phyloP scores from a whole-genome alignment of 83 land plant genomes.

The Larix sibirica region DNA sequence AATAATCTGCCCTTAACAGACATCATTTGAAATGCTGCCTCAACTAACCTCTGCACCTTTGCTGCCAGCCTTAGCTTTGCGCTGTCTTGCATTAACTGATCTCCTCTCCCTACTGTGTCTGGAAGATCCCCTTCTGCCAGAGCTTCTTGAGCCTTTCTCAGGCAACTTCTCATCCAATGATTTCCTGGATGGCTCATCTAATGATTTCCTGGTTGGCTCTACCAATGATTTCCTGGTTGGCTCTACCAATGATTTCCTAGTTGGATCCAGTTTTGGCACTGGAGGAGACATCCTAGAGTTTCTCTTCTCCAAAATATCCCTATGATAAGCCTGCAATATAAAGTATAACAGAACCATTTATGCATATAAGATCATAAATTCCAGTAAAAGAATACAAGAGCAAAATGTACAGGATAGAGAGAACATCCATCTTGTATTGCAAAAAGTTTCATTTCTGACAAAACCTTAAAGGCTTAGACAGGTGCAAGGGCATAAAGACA shows the following conservation, averaged over 20 bases:
- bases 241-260: neutral
- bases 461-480: neutral
- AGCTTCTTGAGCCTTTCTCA: neutral
- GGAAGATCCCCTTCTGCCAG: conserved; percentile 19
- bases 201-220: neutral
- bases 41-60: neutral
- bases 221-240: neutral
- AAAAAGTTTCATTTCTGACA: neutral
- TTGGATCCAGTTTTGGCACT: conserved; percentile 7
- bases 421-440: neutral
- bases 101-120: conserved; percentile 35
- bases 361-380: neutral
- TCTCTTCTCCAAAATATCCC: conserved; percentile 40
- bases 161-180: conserved; percentile 2
- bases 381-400: neutral
- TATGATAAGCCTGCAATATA: conserved; percentile 59
- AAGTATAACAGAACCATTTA: neutral
- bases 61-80: conserved; percentile 13
- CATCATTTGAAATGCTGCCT: conserved; percentile 4
- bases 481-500: neutral
- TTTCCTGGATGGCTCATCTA: neutral
- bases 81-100: conserved; percentile 22
- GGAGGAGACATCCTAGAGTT: conserved; percentile 5
- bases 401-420: neutral
- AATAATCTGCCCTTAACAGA: neutral